Evolutionary conservation across 139 green algal genomes (phyloP), one percentile per base, ranked within the genome.

Genomic region (Ettlia oleoabundans): DNA sequence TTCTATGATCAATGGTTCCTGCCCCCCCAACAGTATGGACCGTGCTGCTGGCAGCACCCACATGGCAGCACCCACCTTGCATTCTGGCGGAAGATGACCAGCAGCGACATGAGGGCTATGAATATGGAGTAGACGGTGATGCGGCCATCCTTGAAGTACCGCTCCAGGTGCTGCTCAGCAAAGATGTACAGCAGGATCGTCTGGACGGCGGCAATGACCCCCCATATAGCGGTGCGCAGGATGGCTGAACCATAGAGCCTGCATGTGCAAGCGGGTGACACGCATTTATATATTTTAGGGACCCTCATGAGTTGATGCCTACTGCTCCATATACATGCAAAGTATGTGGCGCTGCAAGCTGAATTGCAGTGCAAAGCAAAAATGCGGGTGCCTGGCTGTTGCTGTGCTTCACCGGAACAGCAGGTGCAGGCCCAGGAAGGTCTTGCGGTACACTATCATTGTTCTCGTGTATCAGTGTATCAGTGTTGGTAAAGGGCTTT

Each of bases 371-470:
- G n/a, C n/a, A n/a, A n/a, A n/a, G n/a, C n/a, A n/a, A n/a, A n/a
- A n/a, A n/a, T n/a, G n/a, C n/a, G n/a, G n/a, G n/a, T n/a, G n/a
- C n/a, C n/a, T n/a, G n/a, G n/a, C n/a, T n/a, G n/a, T n/a, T n/a
- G 24, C 10, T n/a, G n/a, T 10, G 2, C 10, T 47, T 5, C 33
- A 52, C 71, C 71, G 58, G 51, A 82, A 68, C 37, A 92, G 33
- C n/a, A 92, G 65, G 51, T 82, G 69, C 30, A 92, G 72, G 37
- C 86, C 88, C 75, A 86, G 80, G 6, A 61, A 40, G 15, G 41
- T 35, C 61, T 92, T 92, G 61, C 63, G 82, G 63, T 91, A 92
- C 4, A 81, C 76, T 58, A 92, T 92, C 88, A 92, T 91, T n/a
- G 37, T 41, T n/a, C n/a, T n/a, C n/a, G n/a, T n/a, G n/a, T n/a